Percentiles rank a stretch among this genome's conserved stretches.
Conservation (phyloP, 768 basidiomycete genomes). For the Leccinum disarticulatum region DNA sequence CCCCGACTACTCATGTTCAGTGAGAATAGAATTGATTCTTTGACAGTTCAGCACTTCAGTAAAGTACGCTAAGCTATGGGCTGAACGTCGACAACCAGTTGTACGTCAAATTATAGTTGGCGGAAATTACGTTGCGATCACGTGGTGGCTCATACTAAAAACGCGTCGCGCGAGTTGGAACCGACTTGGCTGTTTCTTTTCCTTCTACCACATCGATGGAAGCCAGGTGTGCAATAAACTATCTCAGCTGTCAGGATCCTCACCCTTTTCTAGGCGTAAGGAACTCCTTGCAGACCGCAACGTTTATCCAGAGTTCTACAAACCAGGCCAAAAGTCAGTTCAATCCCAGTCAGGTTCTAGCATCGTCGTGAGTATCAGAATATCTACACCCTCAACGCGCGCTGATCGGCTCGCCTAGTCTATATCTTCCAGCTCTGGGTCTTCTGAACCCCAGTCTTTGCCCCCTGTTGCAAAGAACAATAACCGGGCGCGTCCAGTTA, state of each 20-base stretch:
- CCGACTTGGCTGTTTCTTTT: conserved; percentile 1
- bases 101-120: too few species aligned
- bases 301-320: conserved; percentile 32
- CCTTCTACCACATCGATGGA: conserved; percentile 23
- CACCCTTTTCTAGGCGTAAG: conserved; percentile 21
- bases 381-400: not conserved
- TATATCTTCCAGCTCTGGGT: conserved; percentile 23
- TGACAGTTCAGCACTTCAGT: too few species aligned
- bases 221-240: conserved; percentile 18
- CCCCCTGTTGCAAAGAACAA: conserved; percentile 5
- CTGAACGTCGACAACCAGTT: too few species aligned
- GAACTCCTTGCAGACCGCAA: conserved; percentile 27
- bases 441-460: conserved; percentile 23
- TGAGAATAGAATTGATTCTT: too few species aligned
- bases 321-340: conserved; percentile 20
- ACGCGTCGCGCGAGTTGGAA: conserved; percentile 25
- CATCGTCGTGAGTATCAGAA: conserved; percentile 22
- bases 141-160: conserved; percentile 14
- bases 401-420: conserved; percentile 15
- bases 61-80: too few species aligned
- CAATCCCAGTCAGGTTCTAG: conserved; percentile 2
- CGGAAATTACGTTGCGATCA: conserved; percentile 2
- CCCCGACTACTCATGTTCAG: too few species aligned
- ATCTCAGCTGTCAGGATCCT: not conserved
- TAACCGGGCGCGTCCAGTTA: conserved; percentile 13